These are phyloP conservation scores for Paraconiothyrium brasiliense DNA, from an alignment of 2,329 filamentous ascomycete species.

Conservation along the genomic window DNA sequence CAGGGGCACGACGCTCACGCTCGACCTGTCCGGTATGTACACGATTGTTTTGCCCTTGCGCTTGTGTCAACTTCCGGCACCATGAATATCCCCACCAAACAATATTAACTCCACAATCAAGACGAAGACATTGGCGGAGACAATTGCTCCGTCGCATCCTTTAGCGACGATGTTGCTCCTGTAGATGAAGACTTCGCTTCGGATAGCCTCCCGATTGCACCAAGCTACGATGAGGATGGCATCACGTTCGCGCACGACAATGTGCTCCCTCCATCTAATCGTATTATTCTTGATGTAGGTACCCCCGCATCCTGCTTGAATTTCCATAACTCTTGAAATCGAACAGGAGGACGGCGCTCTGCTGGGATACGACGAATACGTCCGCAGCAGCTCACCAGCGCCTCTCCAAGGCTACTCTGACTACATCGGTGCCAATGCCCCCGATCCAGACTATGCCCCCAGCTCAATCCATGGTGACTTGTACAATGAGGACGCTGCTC, in stretches of 20 bases:
- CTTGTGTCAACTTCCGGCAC: background rate
- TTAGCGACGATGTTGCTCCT: background rate
- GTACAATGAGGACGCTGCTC: background rate
- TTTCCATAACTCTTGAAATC: background rate
- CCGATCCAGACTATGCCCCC: background rate
- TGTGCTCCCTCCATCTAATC: background rate
- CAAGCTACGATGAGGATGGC: background rate
- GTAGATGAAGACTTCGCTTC: background rate
- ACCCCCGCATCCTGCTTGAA: background rate
- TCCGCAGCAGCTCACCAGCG: constrained; percentile 16
- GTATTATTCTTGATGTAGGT: background rate
- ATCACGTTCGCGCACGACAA: background rate
- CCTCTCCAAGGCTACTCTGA: constrained; percentile 20
- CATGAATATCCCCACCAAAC: background rate
- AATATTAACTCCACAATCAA: background rate
- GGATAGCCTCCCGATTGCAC: background rate
- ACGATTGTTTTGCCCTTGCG: background rate
- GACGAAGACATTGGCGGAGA: background rate
- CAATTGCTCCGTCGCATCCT: background rate
- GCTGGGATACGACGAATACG: constrained; percentile 27
- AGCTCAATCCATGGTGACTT: background rate
- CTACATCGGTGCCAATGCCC: constrained; percentile 9
- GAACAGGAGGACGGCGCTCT: constrained; percentile 31
- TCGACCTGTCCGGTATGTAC: constrained; percentile 25
- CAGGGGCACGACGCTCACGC: constrained; percentile 16